Evolutionary conservation across 306 rosid genomes (phyloP).

Genomic region (Mimosa bimucronata): DNA sequence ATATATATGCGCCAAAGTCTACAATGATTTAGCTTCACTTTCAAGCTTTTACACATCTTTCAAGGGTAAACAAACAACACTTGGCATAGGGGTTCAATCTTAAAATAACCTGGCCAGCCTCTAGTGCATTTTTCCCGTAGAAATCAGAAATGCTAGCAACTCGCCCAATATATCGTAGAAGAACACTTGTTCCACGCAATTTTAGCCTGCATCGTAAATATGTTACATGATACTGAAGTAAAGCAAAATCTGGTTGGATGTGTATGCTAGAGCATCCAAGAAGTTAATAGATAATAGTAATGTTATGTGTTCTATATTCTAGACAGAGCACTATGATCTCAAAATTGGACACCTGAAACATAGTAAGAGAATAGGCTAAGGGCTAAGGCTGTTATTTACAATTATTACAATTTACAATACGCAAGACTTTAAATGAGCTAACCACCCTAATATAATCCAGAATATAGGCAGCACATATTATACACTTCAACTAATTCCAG

Average conservation of each 20-base stretch:
- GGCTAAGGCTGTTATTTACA: background rate
- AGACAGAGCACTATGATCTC: background rate
- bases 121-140: constrained; percentile 65
- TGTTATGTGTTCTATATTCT: background rate
- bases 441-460: background rate
- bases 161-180: constrained; percentile 71
- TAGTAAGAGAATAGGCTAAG: background rate
- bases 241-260: background rate
- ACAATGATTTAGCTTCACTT: constrained; percentile 11
- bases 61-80: background rate
- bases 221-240: background rate
- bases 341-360: background rate
- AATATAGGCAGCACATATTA: background rate
- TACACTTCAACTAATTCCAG: background rate
- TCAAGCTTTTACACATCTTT: constrained; percentile 13
- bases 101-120: constrained; percentile 68
- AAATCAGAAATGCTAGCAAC: constrained; percentile 59
- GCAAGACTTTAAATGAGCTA: background rate
- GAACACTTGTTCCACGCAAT: constrained; percentile 65
- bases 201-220: constrained; percentile 50
- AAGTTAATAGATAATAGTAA: background rate
- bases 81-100: background rate
- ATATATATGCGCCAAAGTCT: background rate
- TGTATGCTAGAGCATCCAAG: background rate
- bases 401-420: background rate